These are phyloP conservation scores for Rhizopogon salebrosus DNA, from an alignment of 768 basidiomycete genomes.

Conservation along the genomic window DNA sequence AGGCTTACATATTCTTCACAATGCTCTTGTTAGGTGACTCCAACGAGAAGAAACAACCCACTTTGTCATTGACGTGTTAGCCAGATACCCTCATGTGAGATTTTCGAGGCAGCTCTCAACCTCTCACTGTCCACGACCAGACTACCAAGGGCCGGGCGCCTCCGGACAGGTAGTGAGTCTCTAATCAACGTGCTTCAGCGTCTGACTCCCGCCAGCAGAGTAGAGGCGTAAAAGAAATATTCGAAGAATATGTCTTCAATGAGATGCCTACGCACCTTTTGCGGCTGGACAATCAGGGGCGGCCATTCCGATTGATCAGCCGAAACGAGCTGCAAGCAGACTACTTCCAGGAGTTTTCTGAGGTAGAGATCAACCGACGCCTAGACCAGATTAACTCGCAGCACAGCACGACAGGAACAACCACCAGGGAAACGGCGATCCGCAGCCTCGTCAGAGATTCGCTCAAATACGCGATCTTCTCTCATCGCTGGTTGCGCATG, in stretches of 20 bases:
- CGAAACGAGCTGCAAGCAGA: too few relatives aligned
- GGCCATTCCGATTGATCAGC: too few relatives aligned
- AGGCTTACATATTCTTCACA: neutral
- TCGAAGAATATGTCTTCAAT: neutral
- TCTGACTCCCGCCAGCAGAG: too few relatives aligned
- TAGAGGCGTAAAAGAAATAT: too few relatives aligned
- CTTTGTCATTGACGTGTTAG: neutral
- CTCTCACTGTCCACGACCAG: neutral
- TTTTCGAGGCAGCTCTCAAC: neutral
- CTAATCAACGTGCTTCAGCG: too few relatives aligned
- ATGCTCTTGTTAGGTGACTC: neutral
- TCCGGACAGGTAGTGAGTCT: neutral
- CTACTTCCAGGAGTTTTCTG: too few relatives aligned
- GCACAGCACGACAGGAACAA: too few relatives aligned
- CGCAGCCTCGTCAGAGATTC: too few relatives aligned
- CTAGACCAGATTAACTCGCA: too few relatives aligned
- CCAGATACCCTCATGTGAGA: neutral
- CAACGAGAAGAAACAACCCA: neutral
- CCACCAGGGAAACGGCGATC: too few relatives aligned
- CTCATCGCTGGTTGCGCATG: conserved; percentile 2
- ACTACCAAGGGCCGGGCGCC: neutral
- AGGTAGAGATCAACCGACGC: too few relatives aligned
- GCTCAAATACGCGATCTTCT: conserved; percentile 4
- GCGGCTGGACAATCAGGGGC: too few relatives aligned
- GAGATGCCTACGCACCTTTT: neutral